Conservation (phyloP, 768 basidiomycete species). For the Candolleomyces efflorescens region DNA sequence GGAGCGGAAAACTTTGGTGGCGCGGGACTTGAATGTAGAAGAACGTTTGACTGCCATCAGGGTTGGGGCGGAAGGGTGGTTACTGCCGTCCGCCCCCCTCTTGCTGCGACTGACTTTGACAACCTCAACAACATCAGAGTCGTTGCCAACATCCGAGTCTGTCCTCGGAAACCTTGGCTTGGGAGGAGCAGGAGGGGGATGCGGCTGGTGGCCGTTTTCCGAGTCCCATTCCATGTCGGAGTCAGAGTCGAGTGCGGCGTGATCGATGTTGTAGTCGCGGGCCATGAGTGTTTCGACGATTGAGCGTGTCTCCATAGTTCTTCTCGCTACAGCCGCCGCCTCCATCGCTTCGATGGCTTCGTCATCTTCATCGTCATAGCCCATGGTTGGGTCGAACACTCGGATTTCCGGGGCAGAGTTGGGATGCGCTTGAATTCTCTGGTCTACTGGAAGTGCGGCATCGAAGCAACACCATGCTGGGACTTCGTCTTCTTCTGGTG, state of each 20-base stretch:
- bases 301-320: slow-evolving; percentile 21
- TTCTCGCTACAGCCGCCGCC: slow-evolving; percentile 15
- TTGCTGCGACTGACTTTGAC: slow-evolving; percentile 47
- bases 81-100: slow-evolving; percentile 16
- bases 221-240: slow-evolving; percentile 18
- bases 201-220: slow-evolving; percentile 15
- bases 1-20: slow-evolving; percentile 41
- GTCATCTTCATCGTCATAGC: background rate
- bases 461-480: slow-evolving; percentile 57
- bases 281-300: slow-evolving; percentile 27
- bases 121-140: slow-evolving; percentile 58
- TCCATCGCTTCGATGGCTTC: slow-evolving; percentile 14
- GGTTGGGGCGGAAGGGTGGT: slow-evolving; percentile 6
- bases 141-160: slow-evolving; percentile 27
- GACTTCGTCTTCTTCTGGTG: slow-evolving; percentile 54
- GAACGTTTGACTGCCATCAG: slow-evolving; percentile 25
- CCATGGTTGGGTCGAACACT: slow-evolving; percentile 8
- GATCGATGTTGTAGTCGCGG: slow-evolving; percentile 21
- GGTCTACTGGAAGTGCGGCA: slow-evolving; percentile 29
- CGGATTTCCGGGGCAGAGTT: slow-evolving; percentile 11
- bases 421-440: slow-evolving; percentile 13
- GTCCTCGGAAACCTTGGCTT: slow-evolving; percentile 9
- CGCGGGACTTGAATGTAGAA: slow-evolving; percentile 39
- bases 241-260: slow-evolving; percentile 18
- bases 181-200: slow-evolving; percentile 14